Percentiles rank a stretch among this genome's conserved stretches.
These are phyloP conservation scores for Drosera capensis DNA, from an alignment of 148 eudicot genomes.

Conservation along the genomic window DNA sequence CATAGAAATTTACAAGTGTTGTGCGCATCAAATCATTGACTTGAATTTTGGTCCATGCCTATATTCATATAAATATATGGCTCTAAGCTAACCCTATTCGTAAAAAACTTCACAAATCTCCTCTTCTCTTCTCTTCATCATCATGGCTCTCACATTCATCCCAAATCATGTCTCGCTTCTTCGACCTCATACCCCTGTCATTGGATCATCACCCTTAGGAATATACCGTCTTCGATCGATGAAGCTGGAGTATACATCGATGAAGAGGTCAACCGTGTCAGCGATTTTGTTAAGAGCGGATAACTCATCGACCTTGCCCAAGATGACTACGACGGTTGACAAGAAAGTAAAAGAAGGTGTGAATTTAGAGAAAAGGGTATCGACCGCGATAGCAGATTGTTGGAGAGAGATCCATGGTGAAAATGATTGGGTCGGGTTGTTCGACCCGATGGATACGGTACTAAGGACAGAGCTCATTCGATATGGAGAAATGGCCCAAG, in stretches of 20 bases:
- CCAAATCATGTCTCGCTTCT: neutral
- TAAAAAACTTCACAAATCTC: neutral
- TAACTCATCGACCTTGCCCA: neutral
- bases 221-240: neutral
- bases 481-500: constrained; percentile 73
- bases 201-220: neutral
- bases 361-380: neutral
- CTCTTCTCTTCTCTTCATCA: neutral
- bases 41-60: too few relatives aligned
- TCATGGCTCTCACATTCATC: neutral
- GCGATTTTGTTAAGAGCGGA: neutral
- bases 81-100: too few relatives aligned
- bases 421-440: constrained; percentile 51
- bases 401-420: constrained; percentile 60
- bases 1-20: too few relatives aligned
- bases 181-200: neutral
- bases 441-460: constrained; percentile 44
- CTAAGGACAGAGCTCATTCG: constrained; percentile 40
- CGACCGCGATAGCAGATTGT: constrained; percentile 11
- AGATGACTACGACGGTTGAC: neutral
- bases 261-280: neutral
- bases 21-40: too few relatives aligned
- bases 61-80: too few relatives aligned
- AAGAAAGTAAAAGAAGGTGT: neutral
- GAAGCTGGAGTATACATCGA: neutral